phyloP scores from a whole-genome alignment of 2,329 filamentous ascomycete genomes.

The Cryphonectria naterciae region DNA sequence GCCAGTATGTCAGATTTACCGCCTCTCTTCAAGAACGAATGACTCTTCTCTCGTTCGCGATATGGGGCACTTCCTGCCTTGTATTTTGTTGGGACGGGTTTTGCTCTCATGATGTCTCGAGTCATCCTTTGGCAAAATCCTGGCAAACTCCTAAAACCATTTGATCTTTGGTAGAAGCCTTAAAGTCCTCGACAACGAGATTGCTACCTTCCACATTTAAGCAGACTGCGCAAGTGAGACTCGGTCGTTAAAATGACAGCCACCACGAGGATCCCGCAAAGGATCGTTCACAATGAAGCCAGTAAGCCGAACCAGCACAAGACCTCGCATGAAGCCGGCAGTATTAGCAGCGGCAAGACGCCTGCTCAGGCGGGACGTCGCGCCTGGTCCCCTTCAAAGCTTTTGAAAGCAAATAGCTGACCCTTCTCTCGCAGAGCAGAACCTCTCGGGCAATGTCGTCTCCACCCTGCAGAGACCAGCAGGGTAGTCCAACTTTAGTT shows the following conservation, averaged over 20 bases:
- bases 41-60: not conserved
- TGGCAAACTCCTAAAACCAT: not conserved
- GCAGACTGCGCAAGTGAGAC: not conserved
- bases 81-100: not conserved
- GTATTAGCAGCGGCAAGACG: not conserved
- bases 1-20: not conserved
- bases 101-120: not conserved
- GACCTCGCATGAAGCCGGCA: not conserved
- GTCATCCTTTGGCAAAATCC: not conserved
- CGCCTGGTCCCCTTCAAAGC: not conserved
- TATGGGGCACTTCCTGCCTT: not conserved
- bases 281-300: constrained; percentile 19
- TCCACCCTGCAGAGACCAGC: constrained; percentile 28
- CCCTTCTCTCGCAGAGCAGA: constrained; percentile 23
- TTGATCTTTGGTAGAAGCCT: not conserved
- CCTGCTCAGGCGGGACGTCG: not conserved
- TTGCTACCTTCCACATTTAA: not conserved
- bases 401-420: not conserved
- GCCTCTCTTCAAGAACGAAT: not conserved
- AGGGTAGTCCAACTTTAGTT: not conserved
- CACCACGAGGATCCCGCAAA: constrained; percentile 18
- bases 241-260: constrained; percentile 9
- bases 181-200: not conserved
- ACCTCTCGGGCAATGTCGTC: constrained; percentile 35
- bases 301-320: not conserved